Conservation (phyloP, 192 early-diverging fungal genomes). For the Kappamyces sp. region DNA sequence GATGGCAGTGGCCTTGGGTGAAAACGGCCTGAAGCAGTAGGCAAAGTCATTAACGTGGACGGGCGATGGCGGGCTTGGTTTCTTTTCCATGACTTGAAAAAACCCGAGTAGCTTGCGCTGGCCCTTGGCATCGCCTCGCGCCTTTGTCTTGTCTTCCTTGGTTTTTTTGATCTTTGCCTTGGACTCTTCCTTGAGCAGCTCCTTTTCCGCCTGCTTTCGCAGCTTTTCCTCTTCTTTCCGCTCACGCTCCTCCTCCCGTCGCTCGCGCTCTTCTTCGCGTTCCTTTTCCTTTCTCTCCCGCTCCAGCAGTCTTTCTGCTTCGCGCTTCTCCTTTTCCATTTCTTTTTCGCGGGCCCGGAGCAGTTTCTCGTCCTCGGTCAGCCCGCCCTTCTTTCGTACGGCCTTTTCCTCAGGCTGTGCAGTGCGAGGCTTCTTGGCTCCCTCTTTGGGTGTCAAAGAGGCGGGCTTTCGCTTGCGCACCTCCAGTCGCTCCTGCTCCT, state of each 20-base stretch:
- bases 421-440: too few relatives aligned
- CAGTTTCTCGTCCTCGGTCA: constrained; percentile 1
- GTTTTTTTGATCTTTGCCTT: background rate
- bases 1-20: background rate
- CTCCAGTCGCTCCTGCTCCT: too few relatives aligned
- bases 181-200: background rate
- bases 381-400: background rate
- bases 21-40: constrained; percentile 3
- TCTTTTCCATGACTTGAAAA: background rate
- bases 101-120: background rate
- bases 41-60: background rate
- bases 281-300: background rate
- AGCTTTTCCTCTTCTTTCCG: constrained; percentile 2
- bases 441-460: too few relatives aligned
- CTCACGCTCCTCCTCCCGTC: background rate
- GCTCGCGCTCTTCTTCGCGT: background rate
- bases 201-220: constrained; percentile 6
- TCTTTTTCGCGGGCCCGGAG: background rate
- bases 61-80: constrained; percentile 4
- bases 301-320: background rate
- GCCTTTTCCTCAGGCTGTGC: too few relatives aligned
- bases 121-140: background rate
- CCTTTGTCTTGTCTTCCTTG: background rate
- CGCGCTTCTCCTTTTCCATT: constrained; percentile 1
- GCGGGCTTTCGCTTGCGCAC: too few relatives aligned